Percentiles rank a stretch among this genome's conserved stretches.
Conservation (phyloP, 1,139 yeast genomes). For the Pichia sp. region DNA sequence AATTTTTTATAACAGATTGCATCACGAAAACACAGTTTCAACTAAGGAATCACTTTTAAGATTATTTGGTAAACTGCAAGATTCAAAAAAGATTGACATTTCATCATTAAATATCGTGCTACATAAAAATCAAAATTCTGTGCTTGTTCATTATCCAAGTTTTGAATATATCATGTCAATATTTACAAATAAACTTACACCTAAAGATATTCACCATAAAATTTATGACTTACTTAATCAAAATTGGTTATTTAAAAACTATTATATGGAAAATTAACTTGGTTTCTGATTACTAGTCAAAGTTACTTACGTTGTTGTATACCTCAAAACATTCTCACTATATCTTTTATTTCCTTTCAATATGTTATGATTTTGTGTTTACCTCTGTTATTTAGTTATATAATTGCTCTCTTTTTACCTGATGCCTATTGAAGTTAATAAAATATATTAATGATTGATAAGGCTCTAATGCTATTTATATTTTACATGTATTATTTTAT, state of each 20-base stretch:
- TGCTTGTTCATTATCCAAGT: conserved; percentile 4
- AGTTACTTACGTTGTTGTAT: background rate
- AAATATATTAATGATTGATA: background rate
- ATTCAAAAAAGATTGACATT: conserved; percentile 21
- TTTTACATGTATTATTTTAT: background rate
- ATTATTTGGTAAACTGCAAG: conserved; percentile 6
- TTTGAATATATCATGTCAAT: background rate
- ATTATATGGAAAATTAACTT: background rate
- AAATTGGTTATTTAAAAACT: conserved; percentile 3
- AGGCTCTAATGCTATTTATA: background rate
- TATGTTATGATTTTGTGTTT: background rate
- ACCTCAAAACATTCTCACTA: background rate
- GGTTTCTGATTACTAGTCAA: too few species aligned
- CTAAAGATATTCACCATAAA: conserved; percentile 38
- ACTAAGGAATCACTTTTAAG: conserved; percentile 6
- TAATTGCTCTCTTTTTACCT: background rate
- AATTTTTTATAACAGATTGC: conserved; percentile 18
- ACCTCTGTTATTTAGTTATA: background rate
- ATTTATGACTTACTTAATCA: conserved; percentile 48
- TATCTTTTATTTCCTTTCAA: background rate
- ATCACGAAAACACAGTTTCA: conserved; percentile 15
- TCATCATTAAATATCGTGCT: conserved; percentile 12
- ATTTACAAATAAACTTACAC: conserved; percentile 2
- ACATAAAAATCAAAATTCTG: conserved; percentile 9
- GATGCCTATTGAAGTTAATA: background rate